Evolutionary conservation across 495 filamentous ascomycete species (phyloP), one percentile per base, ranked within the genome.

Genomic region (Neurospora sp.): DNA sequence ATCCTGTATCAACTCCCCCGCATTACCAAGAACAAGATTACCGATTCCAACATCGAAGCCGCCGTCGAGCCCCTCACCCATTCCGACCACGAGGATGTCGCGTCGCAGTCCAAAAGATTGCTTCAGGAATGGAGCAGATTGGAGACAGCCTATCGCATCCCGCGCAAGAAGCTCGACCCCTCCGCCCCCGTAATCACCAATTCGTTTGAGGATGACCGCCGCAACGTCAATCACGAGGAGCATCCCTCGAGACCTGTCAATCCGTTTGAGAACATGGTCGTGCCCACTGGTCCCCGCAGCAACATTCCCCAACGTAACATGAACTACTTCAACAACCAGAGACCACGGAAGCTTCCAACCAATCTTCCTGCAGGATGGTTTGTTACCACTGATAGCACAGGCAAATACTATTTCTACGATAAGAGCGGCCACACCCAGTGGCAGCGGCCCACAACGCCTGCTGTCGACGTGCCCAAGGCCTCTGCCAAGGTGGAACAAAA

Each of bases 21-120:
- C 22, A 85, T 98, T 37, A 98, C 96, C 9, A 92, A 92, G 69
- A 99, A 99, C 83, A 99, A 98, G 82, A 98, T 99, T 72, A 90
- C 91, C 72, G 94, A 97, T 76, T 97, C 96, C 4, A 97, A 97
- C 78, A 97, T 99, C 73, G 96, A 99, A 79, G 86, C 88, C 4
- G 92, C 91, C 1, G 89, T 99, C 61, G 85, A 93, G 77, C 85
- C 87, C 10, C 82, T 99, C 38, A 88, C 87, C 8, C 82, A 79
- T 14, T 91, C 86, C 40, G 90, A 86, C 9, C 91, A 98, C 75
- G 90, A 94, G 71, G 86, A 89, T 70, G 93, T 98, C 8, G 87
- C 89, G 42, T 86, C 86, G 27, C 88, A 91, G 77, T 86, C 96
- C n/a, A 84, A 87, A 16, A 83, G 85, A 14, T 82, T 99, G 40